Conservation (phyloP, 495 filamentous ascomycete genomes). For the Penicillium steckii region DNA sequence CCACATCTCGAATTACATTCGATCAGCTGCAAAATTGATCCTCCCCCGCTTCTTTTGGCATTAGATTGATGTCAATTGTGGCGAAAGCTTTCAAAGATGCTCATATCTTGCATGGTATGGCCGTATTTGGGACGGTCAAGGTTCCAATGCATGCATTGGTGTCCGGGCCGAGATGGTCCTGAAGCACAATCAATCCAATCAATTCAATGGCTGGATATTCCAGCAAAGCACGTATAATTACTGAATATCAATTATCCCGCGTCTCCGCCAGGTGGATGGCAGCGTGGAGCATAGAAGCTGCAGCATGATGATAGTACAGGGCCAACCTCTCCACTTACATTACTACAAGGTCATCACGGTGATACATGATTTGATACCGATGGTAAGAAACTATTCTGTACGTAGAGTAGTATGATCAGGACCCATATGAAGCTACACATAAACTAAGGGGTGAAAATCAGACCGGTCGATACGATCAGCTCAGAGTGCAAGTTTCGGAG, state of each 20-base stretch:
- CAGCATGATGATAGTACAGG: slow-evolving; percentile 7
- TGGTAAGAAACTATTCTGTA: background rate
- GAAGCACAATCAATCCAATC: background rate
- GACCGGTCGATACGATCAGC: background rate
- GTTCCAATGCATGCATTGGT: slow-evolving; percentile 14
- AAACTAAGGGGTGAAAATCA: background rate
- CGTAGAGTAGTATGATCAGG: too few species aligned
- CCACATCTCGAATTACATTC: slow-evolving; percentile 2
- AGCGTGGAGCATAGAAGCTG: slow-evolving; percentile 17
- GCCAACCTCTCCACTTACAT: slow-evolving; percentile 9
- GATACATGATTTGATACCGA: slow-evolving; percentile 1
- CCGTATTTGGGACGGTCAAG: background rate
- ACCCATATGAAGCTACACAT: background rate
- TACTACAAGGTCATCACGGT: slow-evolving; percentile 4
- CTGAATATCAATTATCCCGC: background rate
- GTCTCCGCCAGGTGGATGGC: slow-evolving; percentile 4
- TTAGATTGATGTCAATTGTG: background rate
- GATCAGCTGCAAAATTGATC: slow-evolving; percentile 2
- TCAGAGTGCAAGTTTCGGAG: slow-evolving; percentile 5
- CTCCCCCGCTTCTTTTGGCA: background rate
- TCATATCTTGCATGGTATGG: background rate
- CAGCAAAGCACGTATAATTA: background rate
- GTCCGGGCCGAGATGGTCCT: slow-evolving; percentile 2
- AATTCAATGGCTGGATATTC: slow-evolving; percentile 3
- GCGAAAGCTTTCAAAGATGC: slow-evolving; percentile 1